These are phyloP conservation scores for Karstenula rhodostoma DNA, from an alignment of 2,329 filamentous ascomycete genomes.

Conservation along the genomic window DNA sequence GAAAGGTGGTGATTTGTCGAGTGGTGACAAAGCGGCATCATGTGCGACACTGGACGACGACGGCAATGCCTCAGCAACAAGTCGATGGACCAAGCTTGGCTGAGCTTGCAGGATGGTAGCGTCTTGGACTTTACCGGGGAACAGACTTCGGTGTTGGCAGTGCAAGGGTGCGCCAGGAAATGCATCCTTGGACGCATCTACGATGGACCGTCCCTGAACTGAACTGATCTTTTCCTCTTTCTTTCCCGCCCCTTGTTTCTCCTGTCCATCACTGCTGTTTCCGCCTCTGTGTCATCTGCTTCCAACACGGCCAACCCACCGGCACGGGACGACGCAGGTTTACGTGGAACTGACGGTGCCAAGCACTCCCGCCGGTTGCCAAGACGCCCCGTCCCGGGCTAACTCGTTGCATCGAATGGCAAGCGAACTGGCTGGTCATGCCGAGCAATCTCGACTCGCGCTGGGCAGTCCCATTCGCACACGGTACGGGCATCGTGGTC, in stretches of 20 bases:
- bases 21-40: not conserved
- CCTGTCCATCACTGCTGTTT: not conserved
- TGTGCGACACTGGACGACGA: not conserved
- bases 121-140: not conserved
- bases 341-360: constrained; percentile 13
- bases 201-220: not conserved
- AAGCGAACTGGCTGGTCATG: constrained; percentile 2
- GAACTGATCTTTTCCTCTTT: too few relatives aligned
- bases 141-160: not conserved
- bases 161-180: not conserved
- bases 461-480: not conserved
- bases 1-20: not conserved
- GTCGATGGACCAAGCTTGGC: constrained; percentile 1
- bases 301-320: not conserved
- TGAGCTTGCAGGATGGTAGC: constrained; percentile 10
- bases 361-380: constrained; percentile 1
- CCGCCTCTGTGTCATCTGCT: not conserved
- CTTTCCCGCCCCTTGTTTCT: not conserved
- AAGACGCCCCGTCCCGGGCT: constrained; percentile 3
- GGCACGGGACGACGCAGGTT: constrained; percentile 1
- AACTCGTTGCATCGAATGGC: constrained; percentile 3
- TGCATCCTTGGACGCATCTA: too few relatives aligned
- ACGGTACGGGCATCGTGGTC: not conserved
- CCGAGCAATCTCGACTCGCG: not conserved
- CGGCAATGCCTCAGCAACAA: not conserved